Percentiles rank a stretch among this genome's conserved stretches.
phyloP scores from a whole-genome alignment of 768 basidiomycete species.

The Mycena haematopus region DNA sequence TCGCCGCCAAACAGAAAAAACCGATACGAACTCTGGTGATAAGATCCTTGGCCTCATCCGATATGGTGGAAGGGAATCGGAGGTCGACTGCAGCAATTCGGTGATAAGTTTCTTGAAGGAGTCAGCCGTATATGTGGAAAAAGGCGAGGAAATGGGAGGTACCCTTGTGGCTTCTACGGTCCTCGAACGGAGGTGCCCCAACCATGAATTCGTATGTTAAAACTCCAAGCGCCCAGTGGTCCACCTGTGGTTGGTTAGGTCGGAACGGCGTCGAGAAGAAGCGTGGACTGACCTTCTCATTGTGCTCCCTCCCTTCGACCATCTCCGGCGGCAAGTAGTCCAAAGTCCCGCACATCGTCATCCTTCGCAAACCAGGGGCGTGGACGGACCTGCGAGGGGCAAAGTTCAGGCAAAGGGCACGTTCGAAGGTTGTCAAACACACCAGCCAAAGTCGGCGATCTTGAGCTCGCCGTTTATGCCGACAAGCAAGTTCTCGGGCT shows the following conservation, averaged over 20 bases:
- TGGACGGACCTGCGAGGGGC: too few relatives aligned
- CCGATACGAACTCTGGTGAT: constrained; percentile 56
- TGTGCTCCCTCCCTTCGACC: constrained; percentile 92
- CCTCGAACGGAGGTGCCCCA: constrained; percentile 85
- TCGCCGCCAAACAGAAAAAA: not conserved
- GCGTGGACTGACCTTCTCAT: constrained; percentile 53
- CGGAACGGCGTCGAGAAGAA: not conserved
- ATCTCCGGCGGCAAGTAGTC: constrained; percentile 99
- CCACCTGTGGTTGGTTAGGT: constrained; percentile 66
- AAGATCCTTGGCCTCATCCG: constrained; percentile 70
- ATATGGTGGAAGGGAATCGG: constrained; percentile 62
- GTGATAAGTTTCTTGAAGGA: constrained; percentile 77
- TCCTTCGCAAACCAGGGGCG: constrained; percentile 87
- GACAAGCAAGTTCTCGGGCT: constrained; percentile 95
- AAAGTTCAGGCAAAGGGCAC: too few relatives aligned
- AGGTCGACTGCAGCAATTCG: constrained; percentile 91
- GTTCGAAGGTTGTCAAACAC: too few relatives aligned
- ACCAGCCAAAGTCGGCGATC: constrained; percentile 99
- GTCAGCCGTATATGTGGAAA: constrained; percentile 3
- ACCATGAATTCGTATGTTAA: constrained; percentile 93
- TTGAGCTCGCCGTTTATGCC: constrained; percentile 97
- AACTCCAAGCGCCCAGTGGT: constrained; percentile 96
- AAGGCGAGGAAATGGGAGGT: constrained; percentile 32
- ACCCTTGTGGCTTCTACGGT: constrained; percentile 80
- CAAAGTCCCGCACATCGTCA: constrained; percentile 92